Evolutionary conservation across 495 filamentous ascomycete genomes (phyloP).

Genomic region (Astrocystis sublimbata): DNA sequence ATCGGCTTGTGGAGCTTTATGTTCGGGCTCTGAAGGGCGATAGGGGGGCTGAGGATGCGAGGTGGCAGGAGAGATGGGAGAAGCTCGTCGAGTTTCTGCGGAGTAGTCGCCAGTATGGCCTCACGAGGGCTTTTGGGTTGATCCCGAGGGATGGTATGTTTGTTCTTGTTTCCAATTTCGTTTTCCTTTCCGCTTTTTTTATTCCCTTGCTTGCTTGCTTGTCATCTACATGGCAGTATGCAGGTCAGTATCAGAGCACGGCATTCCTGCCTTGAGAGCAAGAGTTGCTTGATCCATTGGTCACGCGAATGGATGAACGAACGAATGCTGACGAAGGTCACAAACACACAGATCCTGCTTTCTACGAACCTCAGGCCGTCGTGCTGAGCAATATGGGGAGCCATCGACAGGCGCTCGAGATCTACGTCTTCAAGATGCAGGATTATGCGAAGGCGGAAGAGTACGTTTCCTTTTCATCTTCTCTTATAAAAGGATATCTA

Average conservation of each 20-base stretch:
- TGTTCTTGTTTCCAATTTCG: too few relatives aligned
- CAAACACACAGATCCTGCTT: slow-evolving; percentile 84
- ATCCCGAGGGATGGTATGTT: slow-evolving; percentile 76
- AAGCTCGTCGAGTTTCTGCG: slow-evolving; percentile 74
- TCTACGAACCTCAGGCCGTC: slow-evolving; percentile 88
- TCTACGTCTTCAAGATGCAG: slow-evolving; percentile 92
- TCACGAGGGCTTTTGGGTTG: slow-evolving; percentile 69
- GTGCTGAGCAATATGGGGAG: slow-evolving; percentile 94
- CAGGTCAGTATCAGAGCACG: too few relatives aligned
- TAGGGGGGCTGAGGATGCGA: slow-evolving; percentile 41
- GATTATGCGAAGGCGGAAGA: slow-evolving; percentile 91
- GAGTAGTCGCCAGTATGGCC: slow-evolving; percentile 76
- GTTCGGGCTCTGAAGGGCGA: slow-evolving; percentile 60
- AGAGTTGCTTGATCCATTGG: too few relatives aligned
- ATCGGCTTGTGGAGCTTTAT: slow-evolving; percentile 75
- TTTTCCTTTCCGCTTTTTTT: too few relatives aligned
- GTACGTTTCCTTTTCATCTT: too few relatives aligned
- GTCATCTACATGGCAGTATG: too few relatives aligned
- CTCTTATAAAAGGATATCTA: too few relatives aligned
- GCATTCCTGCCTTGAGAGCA: too few relatives aligned
- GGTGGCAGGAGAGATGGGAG: slow-evolving; percentile 58
- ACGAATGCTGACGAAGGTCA: too few relatives aligned
- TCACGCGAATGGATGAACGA: too few relatives aligned
- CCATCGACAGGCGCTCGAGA: slow-evolving; percentile 89
- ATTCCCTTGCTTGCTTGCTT: too few relatives aligned